phyloP scores from a whole-genome alignment of 164 flowering plant genomes.

The Magnolia changhungtana region DNA sequence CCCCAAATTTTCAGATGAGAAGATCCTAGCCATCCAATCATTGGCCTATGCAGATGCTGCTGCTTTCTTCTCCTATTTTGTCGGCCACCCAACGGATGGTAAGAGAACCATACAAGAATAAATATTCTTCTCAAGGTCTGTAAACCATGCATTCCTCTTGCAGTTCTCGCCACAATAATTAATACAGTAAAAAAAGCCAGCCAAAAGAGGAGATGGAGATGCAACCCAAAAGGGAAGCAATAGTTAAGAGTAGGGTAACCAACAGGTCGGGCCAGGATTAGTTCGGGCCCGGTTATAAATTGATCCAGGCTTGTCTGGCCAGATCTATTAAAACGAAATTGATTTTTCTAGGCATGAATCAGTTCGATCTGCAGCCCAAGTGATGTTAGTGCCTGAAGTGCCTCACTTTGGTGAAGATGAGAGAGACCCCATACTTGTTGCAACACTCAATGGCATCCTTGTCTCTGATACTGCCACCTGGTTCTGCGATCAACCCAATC shows the following conservation, averaged over 20 bases:
- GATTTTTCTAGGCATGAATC: not conserved
- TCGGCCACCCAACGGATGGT: too few species aligned
- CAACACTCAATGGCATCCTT: slow-evolving; percentile 92
- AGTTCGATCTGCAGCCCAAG: not conserved
- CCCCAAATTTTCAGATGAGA: too few species aligned
- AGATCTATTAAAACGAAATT: not conserved
- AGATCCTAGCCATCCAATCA: too few species aligned
- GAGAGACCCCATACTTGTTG: slow-evolving; percentile 84
- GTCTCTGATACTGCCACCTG: slow-evolving; percentile 95
- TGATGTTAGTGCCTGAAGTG: slow-evolving; percentile 72
- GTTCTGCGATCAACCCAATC: slow-evolving; percentile 73
- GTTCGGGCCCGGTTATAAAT: too few species aligned
- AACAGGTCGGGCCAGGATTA: not conserved
- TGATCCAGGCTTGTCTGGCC: not conserved
- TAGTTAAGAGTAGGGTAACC: not conserved
- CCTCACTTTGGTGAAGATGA: slow-evolving; percentile 78
- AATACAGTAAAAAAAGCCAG: not conserved
- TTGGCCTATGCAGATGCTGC: too few species aligned
- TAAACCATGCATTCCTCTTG: too few species aligned
- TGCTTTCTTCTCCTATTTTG: too few species aligned
- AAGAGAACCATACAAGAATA: too few species aligned
- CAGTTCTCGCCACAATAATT: too few species aligned
- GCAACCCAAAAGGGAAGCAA: not conserved
- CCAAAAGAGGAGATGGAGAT: not conserved
- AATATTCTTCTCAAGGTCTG: too few species aligned